A percentile compares a stretch with the other conserved stretches of the same genome.
These are phyloP conservation scores for Trichophyton rubrum DNA, from an alignment of 2,329 filamentous ascomycete species.

Conservation along the genomic window DNA sequence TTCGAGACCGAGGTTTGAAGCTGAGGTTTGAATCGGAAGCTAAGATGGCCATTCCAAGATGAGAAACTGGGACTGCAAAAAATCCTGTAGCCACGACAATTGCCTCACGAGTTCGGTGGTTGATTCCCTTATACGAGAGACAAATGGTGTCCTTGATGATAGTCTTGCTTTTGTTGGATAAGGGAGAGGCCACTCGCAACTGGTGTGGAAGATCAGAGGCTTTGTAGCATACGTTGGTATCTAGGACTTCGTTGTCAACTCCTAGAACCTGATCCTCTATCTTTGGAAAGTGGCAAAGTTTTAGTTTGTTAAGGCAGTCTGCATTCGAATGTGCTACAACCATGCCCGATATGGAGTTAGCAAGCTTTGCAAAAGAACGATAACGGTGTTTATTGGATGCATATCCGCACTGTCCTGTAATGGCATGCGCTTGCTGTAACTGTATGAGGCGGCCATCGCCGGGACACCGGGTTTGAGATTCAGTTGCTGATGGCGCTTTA, in stretches of 20 bases:
- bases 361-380: slow-evolving; percentile 25
- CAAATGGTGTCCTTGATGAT: slow-evolving; percentile 26
- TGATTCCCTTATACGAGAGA: slow-evolving; percentile 28
- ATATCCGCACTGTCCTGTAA: slow-evolving; percentile 21
- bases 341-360: slow-evolving; percentile 18
- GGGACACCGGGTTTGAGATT: neutral
- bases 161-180: slow-evolving; percentile 17
- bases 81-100: slow-evolving; percentile 28
- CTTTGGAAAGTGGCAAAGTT: slow-evolving; percentile 15
- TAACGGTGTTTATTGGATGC: slow-evolving; percentile 16
- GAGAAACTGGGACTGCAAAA: slow-evolving; percentile 19
- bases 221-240: slow-evolving; percentile 25
- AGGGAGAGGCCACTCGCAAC: slow-evolving; percentile 21
- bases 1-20: slow-evolving; percentile 23
- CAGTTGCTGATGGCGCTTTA: slow-evolving; percentile 7
- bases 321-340: slow-evolving; percentile 6
- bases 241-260: slow-evolving; percentile 18
- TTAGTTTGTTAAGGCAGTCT: slow-evolving; percentile 5
- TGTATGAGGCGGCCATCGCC: slow-evolving; percentile 9
- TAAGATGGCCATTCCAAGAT: slow-evolving; percentile 18
- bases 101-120: slow-evolving; percentile 21
- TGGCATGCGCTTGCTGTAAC: slow-evolving; percentile 19
- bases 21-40: slow-evolving; percentile 22
- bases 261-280: neutral
- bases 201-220: slow-evolving; percentile 20